Conservation (phyloP, 2,329 filamentous ascomycete species). For the Fusarium torreyae region DNA sequence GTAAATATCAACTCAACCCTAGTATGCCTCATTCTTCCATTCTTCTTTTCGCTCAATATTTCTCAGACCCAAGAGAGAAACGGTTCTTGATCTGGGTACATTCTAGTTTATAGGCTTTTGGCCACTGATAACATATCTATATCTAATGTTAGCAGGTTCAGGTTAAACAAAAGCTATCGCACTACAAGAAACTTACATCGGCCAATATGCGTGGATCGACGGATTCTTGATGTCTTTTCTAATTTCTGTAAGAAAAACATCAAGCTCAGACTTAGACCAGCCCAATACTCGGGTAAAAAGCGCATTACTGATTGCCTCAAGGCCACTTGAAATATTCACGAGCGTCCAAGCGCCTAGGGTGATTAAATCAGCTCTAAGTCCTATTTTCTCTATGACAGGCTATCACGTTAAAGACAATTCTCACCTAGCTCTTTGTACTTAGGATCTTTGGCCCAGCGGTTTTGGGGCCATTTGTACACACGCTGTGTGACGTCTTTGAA, state of each 20-base stretch:
- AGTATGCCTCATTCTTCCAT: not conserved
- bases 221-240: conserved; percentile 47
- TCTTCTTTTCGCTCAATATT: not conserved
- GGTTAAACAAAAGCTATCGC: not conserved
- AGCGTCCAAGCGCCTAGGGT: conserved; percentile 29
- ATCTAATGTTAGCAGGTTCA: not conserved
- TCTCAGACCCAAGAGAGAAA: too few species aligned
- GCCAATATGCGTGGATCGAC: conserved; percentile 50
- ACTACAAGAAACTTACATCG: conserved; percentile 33
- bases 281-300: conserved; percentile 47
- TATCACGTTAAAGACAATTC: too few species aligned
- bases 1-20: too few species aligned
- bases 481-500: conserved; percentile 64
- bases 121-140: conserved; percentile 20
- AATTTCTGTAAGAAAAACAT: conserved; percentile 45
- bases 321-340: conserved; percentile 37
- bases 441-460: conserved; percentile 64
- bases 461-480: conserved; percentile 63
- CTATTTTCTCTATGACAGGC: fast-evolving
- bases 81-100: too few species aligned
- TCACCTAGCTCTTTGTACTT: conserved; percentile 65
- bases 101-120: not conserved
- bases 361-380: not conserved
- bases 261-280: conserved; percentile 47
- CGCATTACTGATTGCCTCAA: conserved; percentile 49